Evolutionary conservation across 2,329 filamentous ascomycete species (phyloP).

Genomic region (Celoporthe dispersa): DNA sequence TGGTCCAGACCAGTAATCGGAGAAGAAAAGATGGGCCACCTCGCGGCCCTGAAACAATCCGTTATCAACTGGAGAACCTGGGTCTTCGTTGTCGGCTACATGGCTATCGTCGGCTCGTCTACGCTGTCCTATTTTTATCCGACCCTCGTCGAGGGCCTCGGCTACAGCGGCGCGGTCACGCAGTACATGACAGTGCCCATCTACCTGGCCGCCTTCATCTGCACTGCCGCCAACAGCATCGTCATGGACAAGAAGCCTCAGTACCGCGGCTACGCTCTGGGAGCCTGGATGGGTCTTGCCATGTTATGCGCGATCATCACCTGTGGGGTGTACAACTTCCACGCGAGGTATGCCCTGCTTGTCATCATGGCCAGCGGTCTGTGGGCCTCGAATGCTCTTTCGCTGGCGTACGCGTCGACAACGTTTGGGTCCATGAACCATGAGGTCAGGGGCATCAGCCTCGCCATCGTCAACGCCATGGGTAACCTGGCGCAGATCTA

Average conservation of each 20-base stretch:
- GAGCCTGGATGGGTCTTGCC: constrained; percentile 43
- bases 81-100: constrained; percentile 47
- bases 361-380: constrained; percentile 60
- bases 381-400: constrained; percentile 56
- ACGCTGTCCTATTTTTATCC: constrained; percentile 61
- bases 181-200: constrained; percentile 60
- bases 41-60: constrained; percentile 34
- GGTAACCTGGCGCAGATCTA: constrained; percentile 61
- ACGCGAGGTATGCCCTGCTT: constrained; percentile 57
- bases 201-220: constrained; percentile 57
- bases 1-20: constrained; percentile 64
- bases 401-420: constrained; percentile 55
- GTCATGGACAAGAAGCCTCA: constrained; percentile 51
- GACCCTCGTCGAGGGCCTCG: constrained; percentile 54
- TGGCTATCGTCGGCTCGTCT: constrained; percentile 46
- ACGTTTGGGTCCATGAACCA: constrained; percentile 54
- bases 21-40: constrained; percentile 55
- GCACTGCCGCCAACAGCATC: constrained; percentile 49
- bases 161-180: constrained; percentile 49
- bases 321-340: constrained; percentile 53
- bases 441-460: constrained; percentile 54
- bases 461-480: constrained; percentile 58
- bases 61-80: constrained; percentile 47
- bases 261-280: constrained; percentile 53
- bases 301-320: constrained; percentile 45